A percentile compares a stretch with the other conserved stretches of the same genome.
phyloP scores from a whole-genome alignment of 2,329 filamentous ascomycete species.

The Cladophialophora bantiana region DNA sequence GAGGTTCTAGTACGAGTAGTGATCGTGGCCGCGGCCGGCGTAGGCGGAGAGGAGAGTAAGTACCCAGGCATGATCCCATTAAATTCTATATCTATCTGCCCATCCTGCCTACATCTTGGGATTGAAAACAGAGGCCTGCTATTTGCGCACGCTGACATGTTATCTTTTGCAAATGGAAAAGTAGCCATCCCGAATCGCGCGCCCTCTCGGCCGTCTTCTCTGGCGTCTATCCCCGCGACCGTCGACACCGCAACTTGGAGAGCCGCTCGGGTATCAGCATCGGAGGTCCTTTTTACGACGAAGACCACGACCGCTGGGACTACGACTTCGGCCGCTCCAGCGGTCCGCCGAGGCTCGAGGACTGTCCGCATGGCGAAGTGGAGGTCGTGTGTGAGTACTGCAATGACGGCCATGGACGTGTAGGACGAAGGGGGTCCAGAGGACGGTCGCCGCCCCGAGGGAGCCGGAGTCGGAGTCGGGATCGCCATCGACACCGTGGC shows the following conservation, averaged over 20 bases:
- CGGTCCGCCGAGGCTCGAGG: neutral
- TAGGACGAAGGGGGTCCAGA: neutral
- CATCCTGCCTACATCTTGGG: neutral
- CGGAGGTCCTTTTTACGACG: constrained; percentile 7
- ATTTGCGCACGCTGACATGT: neutral
- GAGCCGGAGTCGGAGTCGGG: neutral
- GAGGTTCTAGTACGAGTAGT: constrained; percentile 6
- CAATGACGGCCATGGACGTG: neutral
- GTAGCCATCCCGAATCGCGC: neutral
- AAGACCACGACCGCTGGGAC: constrained; percentile 3
- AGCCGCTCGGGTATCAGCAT: constrained; percentile 3
- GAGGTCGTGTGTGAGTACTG: constrained; percentile 1
- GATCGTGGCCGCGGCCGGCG: neutral
- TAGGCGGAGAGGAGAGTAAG: constrained; percentile 1
- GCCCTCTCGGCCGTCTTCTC: constrained; percentile 9
- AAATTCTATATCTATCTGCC: neutral
- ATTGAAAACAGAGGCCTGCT: too few species aligned
- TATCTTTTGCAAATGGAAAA: neutral
- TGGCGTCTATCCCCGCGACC: constrained; percentile 2
- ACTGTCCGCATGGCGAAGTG: constrained; percentile 1
- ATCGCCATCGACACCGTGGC: neutral
- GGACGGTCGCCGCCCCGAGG: neutral
- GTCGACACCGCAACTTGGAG: neutral
- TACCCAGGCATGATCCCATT: neutral
- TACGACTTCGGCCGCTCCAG: neutral